A percentile compares a stretch with the other conserved stretches of the same genome.
Conservation (phyloP, 345 rosid species). For the Crucihimalaya himalaica region DNA sequence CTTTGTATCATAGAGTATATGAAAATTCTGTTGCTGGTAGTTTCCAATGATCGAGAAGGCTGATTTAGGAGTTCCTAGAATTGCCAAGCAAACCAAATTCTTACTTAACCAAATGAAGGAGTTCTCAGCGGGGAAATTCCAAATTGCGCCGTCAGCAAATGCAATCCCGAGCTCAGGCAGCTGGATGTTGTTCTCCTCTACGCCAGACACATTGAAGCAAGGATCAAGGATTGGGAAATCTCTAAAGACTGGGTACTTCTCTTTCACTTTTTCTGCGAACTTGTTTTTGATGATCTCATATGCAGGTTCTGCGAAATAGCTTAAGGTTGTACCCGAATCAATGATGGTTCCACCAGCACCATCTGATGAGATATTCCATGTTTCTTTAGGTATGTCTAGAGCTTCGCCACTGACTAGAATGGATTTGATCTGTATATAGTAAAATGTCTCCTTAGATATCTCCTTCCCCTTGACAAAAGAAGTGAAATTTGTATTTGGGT, state of each 20-base stretch:
- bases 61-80: slow-evolving; percentile 64
- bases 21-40: slow-evolving; percentile 85
- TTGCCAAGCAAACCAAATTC: slow-evolving; percentile 73
- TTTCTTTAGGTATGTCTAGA: slow-evolving; percentile 61
- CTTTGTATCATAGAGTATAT: slow-evolving; percentile 67
- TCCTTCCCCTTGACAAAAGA: slow-evolving; percentile 49
- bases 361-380: slow-evolving; percentile 64
- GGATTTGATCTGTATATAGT: slow-evolving; percentile 71
- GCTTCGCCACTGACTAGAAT: slow-evolving; percentile 61
- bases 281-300: slow-evolving; percentile 62
- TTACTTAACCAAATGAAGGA: slow-evolving; percentile 64
- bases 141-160: slow-evolving; percentile 70
- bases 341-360: slow-evolving; percentile 83
- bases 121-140: slow-evolving; percentile 91
- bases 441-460: slow-evolving; percentile 54
- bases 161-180: slow-evolving; percentile 69
- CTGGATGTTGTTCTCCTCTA: slow-evolving; percentile 42
- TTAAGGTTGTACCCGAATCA: slow-evolving; percentile 76
- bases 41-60: slow-evolving; percentile 84
- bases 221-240: slow-evolving; percentile 69
- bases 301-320: slow-evolving; percentile 67
- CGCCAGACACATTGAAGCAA: slow-evolving; percentile 84
- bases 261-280: slow-evolving; percentile 53
- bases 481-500: slow-evolving; percentile 67
- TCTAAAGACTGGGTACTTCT: slow-evolving; percentile 47